These are phyloP conservation scores for Penicillium daleae DNA, from an alignment of 495 filamentous ascomycete genomes.

Conservation along the genomic window DNA sequence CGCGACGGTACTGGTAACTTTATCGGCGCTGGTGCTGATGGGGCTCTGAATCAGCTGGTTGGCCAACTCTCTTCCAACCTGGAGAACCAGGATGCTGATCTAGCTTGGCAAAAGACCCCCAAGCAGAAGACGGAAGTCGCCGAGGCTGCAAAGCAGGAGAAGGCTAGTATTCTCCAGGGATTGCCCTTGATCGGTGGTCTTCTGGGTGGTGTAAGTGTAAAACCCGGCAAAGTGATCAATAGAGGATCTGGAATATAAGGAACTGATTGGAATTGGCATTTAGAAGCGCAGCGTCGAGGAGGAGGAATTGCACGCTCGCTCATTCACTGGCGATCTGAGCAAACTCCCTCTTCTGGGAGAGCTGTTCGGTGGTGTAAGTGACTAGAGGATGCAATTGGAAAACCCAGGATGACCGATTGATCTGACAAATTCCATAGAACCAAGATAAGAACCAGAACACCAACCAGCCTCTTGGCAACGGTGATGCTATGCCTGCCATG, in stretches of 20 bases:
- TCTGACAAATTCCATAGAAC: not conserved
- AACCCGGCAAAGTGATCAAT: no score
- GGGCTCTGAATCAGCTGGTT: constrained; percentile 18
- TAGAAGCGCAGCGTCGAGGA: constrained; percentile 9
- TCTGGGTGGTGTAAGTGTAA: not conserved
- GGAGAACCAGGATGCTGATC: constrained; percentile 4
- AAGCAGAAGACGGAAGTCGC: not conserved
- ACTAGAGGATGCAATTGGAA: not conserved
- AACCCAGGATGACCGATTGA: not conserved
- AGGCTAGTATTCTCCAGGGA: constrained; percentile 2
- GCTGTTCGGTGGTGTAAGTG: constrained; percentile 26
- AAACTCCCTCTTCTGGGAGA: constrained; percentile 21
- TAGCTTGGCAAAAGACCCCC: constrained; percentile 1
- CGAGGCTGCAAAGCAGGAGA: constrained; percentile 7
- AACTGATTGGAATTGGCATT: not conserved
- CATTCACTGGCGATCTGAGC: constrained; percentile 23
- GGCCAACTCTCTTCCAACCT: constrained; percentile 9
- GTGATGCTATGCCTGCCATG: constrained; percentile 5
- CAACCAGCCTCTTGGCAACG: constrained; percentile 12
- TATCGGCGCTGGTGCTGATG: constrained; percentile 25
- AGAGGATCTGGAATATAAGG: not conserved
- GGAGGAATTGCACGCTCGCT: constrained; percentile 6
- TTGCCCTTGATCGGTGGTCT: constrained; percentile 6
- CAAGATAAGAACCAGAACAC: not conserved
- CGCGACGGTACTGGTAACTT: constrained; percentile 24